A percentile compares a stretch with the other conserved stretches of the same genome.
Evolutionary conservation across 441 rosid species (phyloP).

Genomic region (Pelargonium cotyledonis): DNA sequence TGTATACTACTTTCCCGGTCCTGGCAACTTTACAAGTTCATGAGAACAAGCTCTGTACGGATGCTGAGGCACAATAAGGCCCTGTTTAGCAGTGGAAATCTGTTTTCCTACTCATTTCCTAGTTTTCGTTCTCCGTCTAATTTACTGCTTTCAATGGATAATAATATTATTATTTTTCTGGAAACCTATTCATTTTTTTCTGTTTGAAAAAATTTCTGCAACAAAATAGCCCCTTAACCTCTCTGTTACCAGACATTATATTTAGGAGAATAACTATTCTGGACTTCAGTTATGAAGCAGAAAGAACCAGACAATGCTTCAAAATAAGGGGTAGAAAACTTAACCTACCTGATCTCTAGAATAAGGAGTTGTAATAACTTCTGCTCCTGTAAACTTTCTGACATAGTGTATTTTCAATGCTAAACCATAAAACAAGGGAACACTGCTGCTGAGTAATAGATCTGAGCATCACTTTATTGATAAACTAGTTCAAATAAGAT

Average conservation of each 20-base stretch:
- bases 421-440: neutral
- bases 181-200: too few species aligned
- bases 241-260: neutral
- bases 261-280: neutral
- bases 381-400: neutral
- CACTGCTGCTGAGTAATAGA: too few species aligned
- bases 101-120: too few species aligned
- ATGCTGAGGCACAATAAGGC: too few species aligned
- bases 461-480: too few species aligned
- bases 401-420: neutral
- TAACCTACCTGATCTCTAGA: neutral
- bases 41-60: neutral
- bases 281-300: neutral
- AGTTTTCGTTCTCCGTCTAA: too few species aligned
- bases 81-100: too few species aligned
- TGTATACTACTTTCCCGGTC: neutral
- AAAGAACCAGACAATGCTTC: neutral
- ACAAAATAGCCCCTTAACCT: neutral
- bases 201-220: too few species aligned
- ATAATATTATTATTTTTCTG: too few species aligned
- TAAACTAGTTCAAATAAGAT: too few species aligned
- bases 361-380: neutral
- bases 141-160: too few species aligned
- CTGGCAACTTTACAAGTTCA: neutral
- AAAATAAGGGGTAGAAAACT: neutral